Conservation (phyloP, 768 basidiomycete genomes). For the Pulveroboletus sp. region DNA sequence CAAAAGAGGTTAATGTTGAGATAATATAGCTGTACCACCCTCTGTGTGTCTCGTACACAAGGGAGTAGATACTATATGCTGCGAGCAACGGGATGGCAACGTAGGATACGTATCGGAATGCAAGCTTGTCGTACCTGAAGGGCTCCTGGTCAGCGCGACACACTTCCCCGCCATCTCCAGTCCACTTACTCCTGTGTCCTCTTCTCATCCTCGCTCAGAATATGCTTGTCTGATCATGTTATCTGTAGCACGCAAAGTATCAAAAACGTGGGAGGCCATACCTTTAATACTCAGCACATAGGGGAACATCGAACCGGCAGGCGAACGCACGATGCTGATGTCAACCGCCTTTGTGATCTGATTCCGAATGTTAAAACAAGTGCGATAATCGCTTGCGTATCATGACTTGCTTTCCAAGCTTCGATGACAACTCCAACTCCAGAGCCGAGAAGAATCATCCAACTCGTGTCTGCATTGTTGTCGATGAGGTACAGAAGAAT, state of each 20-base stretch:
- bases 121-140: conserved; percentile 78
- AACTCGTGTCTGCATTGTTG: conserved; percentile 92
- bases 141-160: conserved; percentile 3
- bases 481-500: conserved; percentile 92
- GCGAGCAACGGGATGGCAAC: conserved; percentile 78
- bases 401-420: conserved; percentile 78
- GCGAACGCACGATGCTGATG: conserved; percentile 60
- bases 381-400: conserved; percentile 6
- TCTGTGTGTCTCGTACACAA: conserved; percentile 77
- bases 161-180: conserved; percentile 20
- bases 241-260: conserved; percentile 8
- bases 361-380: conserved; percentile 14
- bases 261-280: conserved; percentile 31
- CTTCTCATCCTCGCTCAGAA: conserved; percentile 94
- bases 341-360: conserved; percentile 90
- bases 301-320: conserved; percentile 64
- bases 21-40: conserved; percentile 98
- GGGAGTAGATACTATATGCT: conserved; percentile 74
- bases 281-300: conserved; percentile 82
- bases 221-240: conserved; percentile 72
- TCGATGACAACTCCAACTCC: conserved; percentile 80
- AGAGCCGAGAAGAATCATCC: conserved; percentile 93
- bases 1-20: conserved; percentile 86
- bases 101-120: conserved; percentile 93
- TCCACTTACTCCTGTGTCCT: conserved; percentile 86